phyloP scores from a whole-genome alignment of 441 rosid species.

The Erysimum pusillum region DNA sequence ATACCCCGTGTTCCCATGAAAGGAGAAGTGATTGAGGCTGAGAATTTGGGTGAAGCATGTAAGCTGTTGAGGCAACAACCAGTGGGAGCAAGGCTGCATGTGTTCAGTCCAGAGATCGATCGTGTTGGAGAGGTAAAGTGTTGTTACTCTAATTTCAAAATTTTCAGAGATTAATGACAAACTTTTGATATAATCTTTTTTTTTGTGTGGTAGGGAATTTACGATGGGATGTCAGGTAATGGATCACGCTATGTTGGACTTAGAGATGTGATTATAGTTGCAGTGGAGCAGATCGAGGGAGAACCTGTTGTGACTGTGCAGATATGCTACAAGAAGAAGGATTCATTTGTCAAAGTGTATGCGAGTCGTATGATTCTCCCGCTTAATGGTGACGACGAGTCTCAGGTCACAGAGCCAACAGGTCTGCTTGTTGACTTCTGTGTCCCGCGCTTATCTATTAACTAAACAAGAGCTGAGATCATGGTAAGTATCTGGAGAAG shows the following conservation, averaged over 20 bases:
- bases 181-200: neutral
- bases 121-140: slow-evolving; percentile 11
- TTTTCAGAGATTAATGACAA: neutral
- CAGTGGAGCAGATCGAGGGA: neutral
- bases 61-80: neutral
- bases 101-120: slow-evolving; percentile 17
- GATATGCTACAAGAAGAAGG: slow-evolving; percentile 13
- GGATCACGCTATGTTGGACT: slow-evolving; percentile 46
- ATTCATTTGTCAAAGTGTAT: neutral
- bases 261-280: slow-evolving; percentile 28
- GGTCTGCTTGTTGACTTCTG: slow-evolving; percentile 25
- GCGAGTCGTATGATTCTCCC: neutral
- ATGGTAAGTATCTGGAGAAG: slow-evolving; percentile 13
- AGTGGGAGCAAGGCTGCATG: slow-evolving; percentile 19
- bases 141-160: neutral
- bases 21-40: slow-evolving; percentile 19
- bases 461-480: slow-evolving; percentile 9
- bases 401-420: slow-evolving; percentile 45
- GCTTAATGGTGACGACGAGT: neutral
- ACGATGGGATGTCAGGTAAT: neutral
- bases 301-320: neutral
- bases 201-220: slow-evolving; percentile 8
- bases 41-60: neutral
- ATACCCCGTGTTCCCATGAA: slow-evolving; percentile 22
- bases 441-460: slow-evolving; percentile 5